A percentile compares a stretch with the other conserved stretches of the same genome.
Evolutionary conservation across 2,329 filamentous ascomycete genomes (phyloP).

Genomic region (Bretziella fagacearum): DNA sequence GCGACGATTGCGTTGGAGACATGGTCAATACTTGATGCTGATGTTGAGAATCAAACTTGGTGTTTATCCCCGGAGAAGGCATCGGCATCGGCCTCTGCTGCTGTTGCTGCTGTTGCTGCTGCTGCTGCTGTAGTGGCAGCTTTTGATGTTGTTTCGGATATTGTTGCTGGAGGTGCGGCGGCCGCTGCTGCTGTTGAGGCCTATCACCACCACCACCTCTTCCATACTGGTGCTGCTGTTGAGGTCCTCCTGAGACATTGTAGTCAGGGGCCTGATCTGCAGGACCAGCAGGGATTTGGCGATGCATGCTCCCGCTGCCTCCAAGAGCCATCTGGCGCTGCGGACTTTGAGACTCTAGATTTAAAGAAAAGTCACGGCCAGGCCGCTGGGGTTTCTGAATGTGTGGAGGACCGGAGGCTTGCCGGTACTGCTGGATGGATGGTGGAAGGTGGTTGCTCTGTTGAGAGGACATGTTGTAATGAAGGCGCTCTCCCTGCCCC

Average conservation of each 20-base stretch:
- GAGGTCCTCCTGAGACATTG: background rate
- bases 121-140: background rate
- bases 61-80: background rate
- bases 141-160: constrained; percentile 2
- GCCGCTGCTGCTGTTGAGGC: background rate
- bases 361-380: background rate
- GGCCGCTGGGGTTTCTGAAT: background rate
- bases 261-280: constrained; percentile 1
- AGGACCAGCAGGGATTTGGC: constrained; percentile 1
- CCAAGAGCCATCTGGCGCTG: too few species aligned
- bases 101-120: background rate
- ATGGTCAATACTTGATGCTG: background rate
- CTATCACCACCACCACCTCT: background rate
- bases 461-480: background rate
- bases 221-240: background rate
- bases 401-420: background rate
- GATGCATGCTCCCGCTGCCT: background rate
- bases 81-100: background rate
- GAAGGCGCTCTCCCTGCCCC: background rate
- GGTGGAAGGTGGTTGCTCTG: background rate
- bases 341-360: background rate
- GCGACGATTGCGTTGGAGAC: background rate
- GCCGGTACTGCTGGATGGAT: background rate
- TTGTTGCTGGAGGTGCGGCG: background rate
- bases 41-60: background rate